Evolutionary conservation across 495 filamentous ascomycete genomes (phyloP), one percentile per base, ranked within the genome.

Genomic region (Penicillium canariense): DNA sequence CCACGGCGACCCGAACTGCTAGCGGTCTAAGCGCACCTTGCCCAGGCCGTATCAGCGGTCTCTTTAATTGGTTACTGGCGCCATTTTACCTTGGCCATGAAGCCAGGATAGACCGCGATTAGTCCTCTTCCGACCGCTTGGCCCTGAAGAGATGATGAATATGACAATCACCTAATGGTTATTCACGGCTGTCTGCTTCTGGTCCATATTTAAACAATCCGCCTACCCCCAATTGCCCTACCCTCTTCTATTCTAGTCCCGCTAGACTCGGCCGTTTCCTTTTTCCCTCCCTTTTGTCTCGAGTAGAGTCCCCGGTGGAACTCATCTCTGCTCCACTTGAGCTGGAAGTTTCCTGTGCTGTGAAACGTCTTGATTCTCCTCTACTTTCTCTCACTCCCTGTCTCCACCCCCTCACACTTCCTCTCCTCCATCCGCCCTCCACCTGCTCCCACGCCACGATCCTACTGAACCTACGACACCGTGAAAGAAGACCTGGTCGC

Each of bases 161-260:
- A 18, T 11, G 26, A 46, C 25, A 28, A 28, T 46, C 43, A 46
- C 43, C 25, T 46, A 46, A 46, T 46, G 43, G 43, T 28, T 28
- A 46, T 17, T 46, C 25, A 46, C 26, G 43, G 43, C 23, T 26
- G 8, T 34, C 14, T 20, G 8, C 36, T 12, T 7, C 31, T 32
- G 22, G 46, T 48, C 31, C 46, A 48, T 48, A 48, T 48, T 48
- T 48, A 48, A 48, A 48, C 28, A 48, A 23, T 48, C 30, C 11
- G 22, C 28, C 28, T n/a, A 6, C 28, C 46, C 46, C 31, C 46
- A 23, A 15, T 23, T 30, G 8, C 10, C 5, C 5, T 10, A 8
- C 20, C 17, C 25, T 17, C 43, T 17, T 17, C 25, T n/a, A 12
- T 11, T 9, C 15, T 17, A 46, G 43, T 30, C 26, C 11, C 30